Percentiles rank a stretch among this genome's conserved stretches.
Conservation (phyloP, 2,329 filamentous ascomycete genomes). For the Pseudocercospora pini-densiflorae region DNA sequence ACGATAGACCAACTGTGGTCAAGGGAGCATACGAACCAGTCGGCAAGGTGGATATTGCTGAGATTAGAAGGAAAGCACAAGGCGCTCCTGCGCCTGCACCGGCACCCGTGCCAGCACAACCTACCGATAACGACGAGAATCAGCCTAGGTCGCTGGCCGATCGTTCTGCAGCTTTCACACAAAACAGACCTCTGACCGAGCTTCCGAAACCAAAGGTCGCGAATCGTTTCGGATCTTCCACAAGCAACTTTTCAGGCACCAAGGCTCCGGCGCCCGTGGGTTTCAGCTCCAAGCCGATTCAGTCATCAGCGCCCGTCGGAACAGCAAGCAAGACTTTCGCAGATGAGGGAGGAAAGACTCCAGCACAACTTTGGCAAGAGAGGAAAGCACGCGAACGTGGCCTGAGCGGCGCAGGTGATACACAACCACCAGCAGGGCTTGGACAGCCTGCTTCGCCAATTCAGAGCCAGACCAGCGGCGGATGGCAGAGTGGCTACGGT, state of each 20-base stretch:
- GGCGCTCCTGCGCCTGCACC: constrained; percentile 47
- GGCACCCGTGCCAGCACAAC: constrained; percentile 49
- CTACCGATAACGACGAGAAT: constrained; percentile 54
- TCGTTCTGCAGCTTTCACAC: constrained; percentile 72
- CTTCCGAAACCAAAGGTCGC: constrained; percentile 94
- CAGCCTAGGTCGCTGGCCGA: constrained; percentile 71
- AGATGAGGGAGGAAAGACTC: constrained; percentile 92
- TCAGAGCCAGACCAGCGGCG: constrained; percentile 72
- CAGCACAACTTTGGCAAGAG: constrained; percentile 95
- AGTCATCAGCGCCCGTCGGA: constrained; percentile 66
- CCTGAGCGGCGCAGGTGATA: constrained; percentile 55
- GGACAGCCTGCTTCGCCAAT: constrained; percentile 55
- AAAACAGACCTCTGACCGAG: constrained; percentile 78
- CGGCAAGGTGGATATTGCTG: constrained; percentile 95
- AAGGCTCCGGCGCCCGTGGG: constrained; percentile 81
- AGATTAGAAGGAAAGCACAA: constrained; percentile 84
- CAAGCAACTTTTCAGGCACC: constrained; percentile 78
- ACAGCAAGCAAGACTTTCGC: constrained; percentile 91
- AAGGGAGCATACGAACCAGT: constrained; percentile 95
- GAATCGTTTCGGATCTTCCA: constrained; percentile 78
- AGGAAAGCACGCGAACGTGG: constrained; percentile 85
- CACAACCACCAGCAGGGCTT: constrained; percentile 47
- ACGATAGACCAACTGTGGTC: constrained; percentile 81
- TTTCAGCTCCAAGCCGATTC: constrained; percentile 64
- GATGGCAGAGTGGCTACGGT: constrained; percentile 90